A percentile compares a stretch with the other conserved stretches of the same genome.
Conservation (phyloP, 2,329 filamentous ascomycete species). For the Emergomyces orientalis region DNA sequence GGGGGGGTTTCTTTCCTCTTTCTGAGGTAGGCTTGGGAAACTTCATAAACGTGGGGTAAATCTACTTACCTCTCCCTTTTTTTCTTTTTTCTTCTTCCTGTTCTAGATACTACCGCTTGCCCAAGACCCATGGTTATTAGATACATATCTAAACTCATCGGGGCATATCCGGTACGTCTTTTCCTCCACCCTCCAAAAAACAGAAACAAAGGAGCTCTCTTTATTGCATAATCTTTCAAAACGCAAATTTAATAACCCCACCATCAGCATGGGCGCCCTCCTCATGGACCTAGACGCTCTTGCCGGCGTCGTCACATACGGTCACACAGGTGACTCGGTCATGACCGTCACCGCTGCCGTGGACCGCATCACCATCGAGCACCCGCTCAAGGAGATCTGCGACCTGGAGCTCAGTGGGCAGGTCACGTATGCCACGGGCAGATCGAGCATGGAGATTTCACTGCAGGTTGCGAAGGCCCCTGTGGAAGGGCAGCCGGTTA, state of each 20-base stretch:
- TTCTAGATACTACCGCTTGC: conserved; percentile 56
- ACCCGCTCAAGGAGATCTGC: conserved; percentile 66
- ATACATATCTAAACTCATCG: conserved; percentile 67
- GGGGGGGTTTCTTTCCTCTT: conserved; percentile 6
- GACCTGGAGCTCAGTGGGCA: conserved; percentile 64
- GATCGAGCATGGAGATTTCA: conserved; percentile 65
- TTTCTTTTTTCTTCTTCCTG: conserved; percentile 16
- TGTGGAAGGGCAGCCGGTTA: conserved; percentile 30
- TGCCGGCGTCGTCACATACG: conserved; percentile 66
- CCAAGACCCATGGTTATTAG: conserved; percentile 65
- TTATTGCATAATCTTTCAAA: conserved; percentile 3
- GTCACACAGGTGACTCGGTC: conserved; percentile 56
- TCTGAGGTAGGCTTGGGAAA: background rate
- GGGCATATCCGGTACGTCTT: conserved; percentile 55
- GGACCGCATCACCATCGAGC: conserved; percentile 57
- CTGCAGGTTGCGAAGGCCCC: conserved; percentile 62
- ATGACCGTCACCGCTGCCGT: conserved; percentile 56
- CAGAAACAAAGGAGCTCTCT: background rate
- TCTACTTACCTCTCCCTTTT: conserved; percentile 15
- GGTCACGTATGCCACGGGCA: conserved; percentile 62
- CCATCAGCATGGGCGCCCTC: conserved; percentile 55
- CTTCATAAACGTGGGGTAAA: background rate
- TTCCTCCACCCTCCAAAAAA: background rate
- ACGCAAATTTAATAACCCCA: background rate
- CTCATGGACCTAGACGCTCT: conserved; percentile 75